Evolutionary conservation across 2,329 filamentous ascomycete genomes (phyloP).

Genomic region (Botrytis fabae): DNA sequence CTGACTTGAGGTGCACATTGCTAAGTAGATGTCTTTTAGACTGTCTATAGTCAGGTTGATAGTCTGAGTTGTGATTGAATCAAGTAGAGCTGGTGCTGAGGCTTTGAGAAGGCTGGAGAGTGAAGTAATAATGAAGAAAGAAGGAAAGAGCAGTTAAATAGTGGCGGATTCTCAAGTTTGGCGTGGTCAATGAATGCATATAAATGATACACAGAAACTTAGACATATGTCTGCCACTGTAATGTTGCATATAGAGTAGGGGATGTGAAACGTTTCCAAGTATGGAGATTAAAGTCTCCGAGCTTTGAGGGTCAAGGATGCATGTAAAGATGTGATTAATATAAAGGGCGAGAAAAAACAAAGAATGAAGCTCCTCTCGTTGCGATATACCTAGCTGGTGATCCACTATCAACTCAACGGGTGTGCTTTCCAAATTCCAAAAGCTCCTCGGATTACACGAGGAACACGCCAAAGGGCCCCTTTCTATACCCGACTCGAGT

Average conservation of each 20-base stretch:
- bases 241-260: not conserved
- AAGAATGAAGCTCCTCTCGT: not conserved
- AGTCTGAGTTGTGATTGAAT: not conserved
- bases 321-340: not conserved
- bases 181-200: constrained; percentile 10
- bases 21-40: not conserved
- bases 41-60: not conserved
- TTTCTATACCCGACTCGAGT: constrained; percentile 15
- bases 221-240: not conserved
- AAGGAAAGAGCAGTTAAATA: not conserved
- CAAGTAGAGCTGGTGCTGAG: not conserved
- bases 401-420: constrained; percentile 1
- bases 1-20: constrained; percentile 6
- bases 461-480: not conserved
- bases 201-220: not conserved
- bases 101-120: not conserved
- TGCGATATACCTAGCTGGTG: not conserved
- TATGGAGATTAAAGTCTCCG: not conserved
- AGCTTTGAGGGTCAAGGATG: not conserved
- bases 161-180: not conserved
- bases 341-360: not conserved
- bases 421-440: not conserved
- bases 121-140: not conserved
- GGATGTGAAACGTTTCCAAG: not conserved
- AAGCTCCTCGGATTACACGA: not conserved